Evolutionary conservation across 768 basidiomycete genomes (phyloP).

Genomic region (Tephrocybe sp.): DNA sequence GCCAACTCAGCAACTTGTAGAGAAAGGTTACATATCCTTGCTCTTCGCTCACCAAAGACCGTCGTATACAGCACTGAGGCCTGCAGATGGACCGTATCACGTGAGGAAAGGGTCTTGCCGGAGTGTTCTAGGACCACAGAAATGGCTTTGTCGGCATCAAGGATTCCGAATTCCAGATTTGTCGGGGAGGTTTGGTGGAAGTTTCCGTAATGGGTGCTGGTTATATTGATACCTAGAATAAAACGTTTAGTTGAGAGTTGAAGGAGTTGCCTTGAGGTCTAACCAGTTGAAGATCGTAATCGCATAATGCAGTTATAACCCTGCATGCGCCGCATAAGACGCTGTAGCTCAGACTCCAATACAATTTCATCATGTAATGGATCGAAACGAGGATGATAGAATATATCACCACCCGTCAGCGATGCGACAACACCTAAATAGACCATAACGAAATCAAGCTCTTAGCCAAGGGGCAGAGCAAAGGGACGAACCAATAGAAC

Average conservation of each 20-base stretch:
- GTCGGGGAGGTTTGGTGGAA: constrained; percentile 65
- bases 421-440: constrained; percentile 60
- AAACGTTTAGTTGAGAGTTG: constrained; percentile 1
- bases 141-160: constrained; percentile 83
- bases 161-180: constrained; percentile 73
- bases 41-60: constrained; percentile 70
- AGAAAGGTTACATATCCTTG: constrained; percentile 84
- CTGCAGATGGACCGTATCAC: constrained; percentile 77
- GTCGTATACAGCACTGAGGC: constrained; percentile 88
- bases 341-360: constrained; percentile 72
- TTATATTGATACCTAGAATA: constrained; percentile 55
- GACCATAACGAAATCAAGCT: constrained; percentile 2
- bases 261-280: constrained; percentile 12
- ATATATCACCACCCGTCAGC: constrained; percentile 85
- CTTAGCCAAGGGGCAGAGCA: neutral
- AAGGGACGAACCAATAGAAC: constrained; percentile 63
- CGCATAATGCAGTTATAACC: constrained; percentile 80
- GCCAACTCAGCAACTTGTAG: constrained; percentile 78
- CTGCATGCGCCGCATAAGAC: constrained; percentile 65
- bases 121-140: constrained; percentile 74
- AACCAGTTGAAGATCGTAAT: constrained; percentile 85
- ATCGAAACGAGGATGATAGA: constrained; percentile 90
- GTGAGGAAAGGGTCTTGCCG: constrained; percentile 57
- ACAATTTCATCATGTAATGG: constrained; percentile 59
- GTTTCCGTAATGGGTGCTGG: constrained; percentile 63